Conservation (phyloP, 1,139 yeast genomes). For the Scheffersomyces parashehatae region DNA sequence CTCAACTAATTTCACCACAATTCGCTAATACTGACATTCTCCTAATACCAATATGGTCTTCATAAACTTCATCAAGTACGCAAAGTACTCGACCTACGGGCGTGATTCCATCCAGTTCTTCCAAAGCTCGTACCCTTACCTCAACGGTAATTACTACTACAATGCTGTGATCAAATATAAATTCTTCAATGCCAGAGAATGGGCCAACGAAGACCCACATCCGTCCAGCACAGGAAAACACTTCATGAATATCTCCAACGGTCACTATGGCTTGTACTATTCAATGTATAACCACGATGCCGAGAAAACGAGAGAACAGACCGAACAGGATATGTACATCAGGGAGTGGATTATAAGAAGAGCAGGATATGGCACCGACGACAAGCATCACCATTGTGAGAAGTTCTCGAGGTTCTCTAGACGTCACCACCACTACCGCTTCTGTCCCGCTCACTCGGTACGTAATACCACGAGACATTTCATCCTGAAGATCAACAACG, state of each 20-base stretch:
- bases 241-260: constrained; percentile 36
- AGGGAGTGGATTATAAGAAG: neutral
- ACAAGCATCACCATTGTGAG: neutral
- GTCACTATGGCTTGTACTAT: constrained; percentile 49
- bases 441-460: too few relatives aligned
- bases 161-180: constrained; percentile 20
- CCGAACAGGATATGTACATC: neutral
- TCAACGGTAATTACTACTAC: constrained; percentile 21
- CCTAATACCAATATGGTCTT: constrained; percentile 18
- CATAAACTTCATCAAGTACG: constrained; percentile 28
- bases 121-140: constrained; percentile 42
- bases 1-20: too few relatives aligned
- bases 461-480: constrained; percentile 21
- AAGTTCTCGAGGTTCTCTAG: neutral
- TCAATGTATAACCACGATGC: constrained; percentile 44
- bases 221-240: constrained; percentile 25
- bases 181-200: constrained; percentile 18
- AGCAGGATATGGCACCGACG: neutral
- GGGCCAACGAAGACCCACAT: constrained; percentile 35
- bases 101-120: constrained; percentile 36
- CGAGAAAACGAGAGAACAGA: constrained; percentile 9
- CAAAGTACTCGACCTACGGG: constrained; percentile 16
- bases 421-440: too few relatives aligned
- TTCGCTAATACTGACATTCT: too few relatives aligned
- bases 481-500: constrained; percentile 33